phyloP scores from a whole-genome alignment of 768 basidiomycete genomes.

The Cyclocybe aegerita region DNA sequence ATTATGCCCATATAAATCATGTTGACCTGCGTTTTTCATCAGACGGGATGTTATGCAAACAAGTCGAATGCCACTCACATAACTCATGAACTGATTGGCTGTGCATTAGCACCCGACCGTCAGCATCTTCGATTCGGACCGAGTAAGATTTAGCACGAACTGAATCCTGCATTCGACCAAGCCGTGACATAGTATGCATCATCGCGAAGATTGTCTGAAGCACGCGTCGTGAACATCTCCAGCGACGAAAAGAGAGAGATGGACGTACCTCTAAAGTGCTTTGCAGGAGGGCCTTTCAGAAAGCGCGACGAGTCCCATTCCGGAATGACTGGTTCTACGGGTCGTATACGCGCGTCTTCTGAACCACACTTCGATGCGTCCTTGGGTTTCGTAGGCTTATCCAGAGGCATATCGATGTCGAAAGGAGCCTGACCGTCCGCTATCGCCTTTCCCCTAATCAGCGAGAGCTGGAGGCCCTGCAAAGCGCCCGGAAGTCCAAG shows the following conservation, averaged over 20 bases:
- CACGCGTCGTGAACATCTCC: neutral
- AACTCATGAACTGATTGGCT: slow-evolving; percentile 38
- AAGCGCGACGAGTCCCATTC: slow-evolving; percentile 6
- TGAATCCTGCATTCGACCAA: slow-evolving; percentile 58
- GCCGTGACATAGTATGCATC: slow-evolving; percentile 55
- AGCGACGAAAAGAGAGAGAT: neutral
- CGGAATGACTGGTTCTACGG: neutral
- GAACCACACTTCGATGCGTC: too few species aligned
- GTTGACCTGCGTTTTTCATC: slow-evolving; percentile 33
- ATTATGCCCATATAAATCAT: slow-evolving; percentile 46
- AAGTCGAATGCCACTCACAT: slow-evolving; percentile 20
- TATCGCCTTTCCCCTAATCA: too few species aligned
- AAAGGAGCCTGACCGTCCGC: too few species aligned
- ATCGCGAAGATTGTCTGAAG: slow-evolving; percentile 30
- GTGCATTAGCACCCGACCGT: neutral
- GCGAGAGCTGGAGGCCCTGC: too few species aligned
- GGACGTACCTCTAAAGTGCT: slow-evolving; percentile 17
- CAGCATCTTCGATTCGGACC: too few species aligned
- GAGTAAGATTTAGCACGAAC: slow-evolving; percentile 23
- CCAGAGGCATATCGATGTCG: too few species aligned
- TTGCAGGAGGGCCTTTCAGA: slow-evolving; percentile 16
- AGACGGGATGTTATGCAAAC: neutral
- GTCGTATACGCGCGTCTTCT: too few species aligned
- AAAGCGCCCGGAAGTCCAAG: too few species aligned
- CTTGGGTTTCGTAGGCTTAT: too few species aligned